phyloP scores from a whole-genome alignment of 2,329 filamentous ascomycete species.

The Didymella pomorum region DNA sequence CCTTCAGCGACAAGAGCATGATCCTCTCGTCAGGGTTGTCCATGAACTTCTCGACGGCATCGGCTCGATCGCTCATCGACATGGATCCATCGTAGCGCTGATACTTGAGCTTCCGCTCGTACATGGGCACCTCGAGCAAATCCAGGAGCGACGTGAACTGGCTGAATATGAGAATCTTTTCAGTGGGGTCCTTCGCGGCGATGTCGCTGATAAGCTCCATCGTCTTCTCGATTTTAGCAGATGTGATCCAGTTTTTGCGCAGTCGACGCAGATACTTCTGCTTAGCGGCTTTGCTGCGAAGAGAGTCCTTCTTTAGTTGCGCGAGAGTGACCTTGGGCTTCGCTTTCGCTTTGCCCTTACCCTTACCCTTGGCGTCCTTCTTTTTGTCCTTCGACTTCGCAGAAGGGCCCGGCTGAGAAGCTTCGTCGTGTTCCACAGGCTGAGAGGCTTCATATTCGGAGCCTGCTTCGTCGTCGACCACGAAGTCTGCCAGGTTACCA shows the following conservation, averaged over 20 bases:
- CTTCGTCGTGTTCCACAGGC: conserved; percentile 3
- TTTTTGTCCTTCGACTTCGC: conserved; percentile 42
- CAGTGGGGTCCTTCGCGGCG: conserved; percentile 59
- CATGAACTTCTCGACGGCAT: conserved; percentile 72
- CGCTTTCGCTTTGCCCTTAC: conserved; percentile 52
- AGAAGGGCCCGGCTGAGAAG: conserved; percentile 33
- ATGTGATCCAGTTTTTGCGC: conserved; percentile 73
- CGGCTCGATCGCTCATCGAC: conserved; percentile 70
- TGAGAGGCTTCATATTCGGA: conserved; percentile 24
- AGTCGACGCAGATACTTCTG: conserved; percentile 74
- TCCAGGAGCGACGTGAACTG: conserved; percentile 83
- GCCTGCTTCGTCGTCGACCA: conserved; percentile 60
- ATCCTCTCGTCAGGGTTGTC: conserved; percentile 68
- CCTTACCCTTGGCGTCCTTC: conserved; percentile 38
- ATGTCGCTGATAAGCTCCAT: conserved; percentile 68
- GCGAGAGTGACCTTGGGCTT: conserved; percentile 61
- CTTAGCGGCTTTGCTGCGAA: conserved; percentile 70
- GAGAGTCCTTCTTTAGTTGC: conserved; percentile 72
- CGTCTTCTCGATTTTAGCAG: conserved; percentile 76
- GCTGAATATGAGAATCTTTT: conserved; percentile 84
- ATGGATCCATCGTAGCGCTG: conserved; percentile 81
- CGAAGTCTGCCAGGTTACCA: conserved; percentile 60
- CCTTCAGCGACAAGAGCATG: conserved; percentile 81
- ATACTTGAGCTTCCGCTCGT: conserved; percentile 64
- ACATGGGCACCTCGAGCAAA: conserved; percentile 76